phyloP scores from a whole-genome alignment of 2,329 filamentous ascomycete species.

The Amauroascus niger region DNA sequence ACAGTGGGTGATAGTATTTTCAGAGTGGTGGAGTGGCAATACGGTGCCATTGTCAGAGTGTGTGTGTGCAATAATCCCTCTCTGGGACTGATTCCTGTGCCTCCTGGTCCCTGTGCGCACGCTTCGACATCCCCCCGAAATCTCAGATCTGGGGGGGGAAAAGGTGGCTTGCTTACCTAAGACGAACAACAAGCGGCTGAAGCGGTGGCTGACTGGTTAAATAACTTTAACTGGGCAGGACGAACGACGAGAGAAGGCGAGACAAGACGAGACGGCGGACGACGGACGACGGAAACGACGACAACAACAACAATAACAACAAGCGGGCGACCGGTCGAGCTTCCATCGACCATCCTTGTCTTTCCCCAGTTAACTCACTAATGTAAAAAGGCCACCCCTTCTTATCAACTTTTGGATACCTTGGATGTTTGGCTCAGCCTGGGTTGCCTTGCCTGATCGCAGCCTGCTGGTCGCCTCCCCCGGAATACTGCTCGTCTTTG shows the following conservation, averaged over 20 bases:
- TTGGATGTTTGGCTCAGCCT: neutral
- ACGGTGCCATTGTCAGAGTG: neutral
- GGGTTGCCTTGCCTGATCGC: neutral
- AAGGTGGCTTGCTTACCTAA: no score
- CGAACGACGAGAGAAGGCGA: no score
- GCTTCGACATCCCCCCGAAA: no score
- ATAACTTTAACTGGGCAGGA: neutral
- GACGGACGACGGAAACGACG: neutral
- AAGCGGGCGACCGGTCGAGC: neutral
- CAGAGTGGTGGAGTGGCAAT: no score
- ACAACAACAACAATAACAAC: neutral
- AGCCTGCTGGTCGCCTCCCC: neutral
- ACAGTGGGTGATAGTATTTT: no score
- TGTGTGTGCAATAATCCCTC: neutral
- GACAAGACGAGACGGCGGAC: no score
- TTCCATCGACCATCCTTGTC: constrained; percentile 4
- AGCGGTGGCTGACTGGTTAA: no score
- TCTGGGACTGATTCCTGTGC: no score
- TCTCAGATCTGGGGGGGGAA: no score
- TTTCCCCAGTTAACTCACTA: neutral
- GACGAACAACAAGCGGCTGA: no score
- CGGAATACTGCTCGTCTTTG: neutral
- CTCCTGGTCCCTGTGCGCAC: no score
- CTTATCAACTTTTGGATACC: constrained; percentile 8
- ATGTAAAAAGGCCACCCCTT: constrained; percentile 4